These are phyloP conservation scores for Pythium rhizo-oryzae DNA, from an alignment of 352 stramenopile species.

Conservation along the genomic window DNA sequence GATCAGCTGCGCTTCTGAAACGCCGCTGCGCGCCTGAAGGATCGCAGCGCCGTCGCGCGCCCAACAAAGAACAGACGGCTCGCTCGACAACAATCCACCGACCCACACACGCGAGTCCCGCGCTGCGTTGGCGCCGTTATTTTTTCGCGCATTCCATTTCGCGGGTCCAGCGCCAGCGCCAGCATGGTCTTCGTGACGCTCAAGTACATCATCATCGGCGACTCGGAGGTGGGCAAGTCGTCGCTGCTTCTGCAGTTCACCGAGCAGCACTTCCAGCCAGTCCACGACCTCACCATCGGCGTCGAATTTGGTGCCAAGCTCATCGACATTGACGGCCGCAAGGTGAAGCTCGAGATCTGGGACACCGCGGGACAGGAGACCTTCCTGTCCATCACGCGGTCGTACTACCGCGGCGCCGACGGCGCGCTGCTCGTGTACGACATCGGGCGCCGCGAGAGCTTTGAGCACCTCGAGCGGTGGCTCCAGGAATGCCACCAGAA, in stretches of 20 bases:
- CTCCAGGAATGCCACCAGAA: constrained; percentile 87
- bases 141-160: not conserved
- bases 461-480: constrained; percentile 75
- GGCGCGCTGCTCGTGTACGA: constrained; percentile 90
- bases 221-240: constrained; percentile 91
- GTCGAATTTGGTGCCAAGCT: constrained; percentile 92
- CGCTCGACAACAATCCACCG: not conserved
- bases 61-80: constrained; percentile 4
- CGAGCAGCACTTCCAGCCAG: constrained; percentile 89
- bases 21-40: not conserved
- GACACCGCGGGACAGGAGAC: constrained; percentile 91
- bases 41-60: not conserved
- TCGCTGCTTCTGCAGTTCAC: constrained; percentile 91
- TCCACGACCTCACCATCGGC: constrained; percentile 91
- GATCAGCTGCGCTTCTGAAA: not conserved
- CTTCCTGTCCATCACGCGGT: constrained; percentile 89
- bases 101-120: not conserved
- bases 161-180: not conserved
- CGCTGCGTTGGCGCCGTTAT: not conserved
- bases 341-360: constrained; percentile 94
- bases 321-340: constrained; percentile 76
- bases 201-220: constrained; percentile 91
- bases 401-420: constrained; percentile 89
- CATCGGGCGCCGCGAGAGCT: constrained; percentile 73
- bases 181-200: constrained; percentile 88